Evolutionary conservation across 2,329 filamentous ascomycete species (phyloP), one percentile per base, ranked within the genome.

Genomic region (Diplodia intermedia): DNA sequence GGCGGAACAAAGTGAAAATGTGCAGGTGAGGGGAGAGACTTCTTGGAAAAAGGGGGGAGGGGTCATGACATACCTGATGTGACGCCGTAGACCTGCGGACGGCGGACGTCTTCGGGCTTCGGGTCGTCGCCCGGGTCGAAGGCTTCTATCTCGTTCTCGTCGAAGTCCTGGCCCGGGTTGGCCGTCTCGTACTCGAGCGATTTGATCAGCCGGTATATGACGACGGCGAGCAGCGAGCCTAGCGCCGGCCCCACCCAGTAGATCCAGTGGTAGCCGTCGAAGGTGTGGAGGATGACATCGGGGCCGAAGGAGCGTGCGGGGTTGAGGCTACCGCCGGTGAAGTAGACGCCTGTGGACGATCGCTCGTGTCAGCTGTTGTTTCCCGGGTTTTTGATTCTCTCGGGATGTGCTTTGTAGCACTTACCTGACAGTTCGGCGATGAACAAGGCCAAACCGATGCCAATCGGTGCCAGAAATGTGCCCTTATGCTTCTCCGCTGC

Each of bases 241-340:
- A 79, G 75, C 1, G 76, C 38, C 14, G 82, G 82, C 0, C 81
- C 82, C 31, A 83, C 70, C 82, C 82, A 84, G 75, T 84, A 84
- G 68, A 84, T 82, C 81, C 81, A 81, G 70, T 82, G 77, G 69
- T 83, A 78, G 36, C 71, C 69, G 9, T 80, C 78, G 69, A 82
- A 84, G n/a, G 72, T 75, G 60, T 68, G 68, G n/a, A 79, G 72
- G 31, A 79, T 77, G 12, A 83, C 79, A 62, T 76, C 78, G 0
- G 81, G 81, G 8, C 81, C 82, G 70, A 83, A 82, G 31, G 79
- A 81, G 54, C 82, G 77, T 3, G 82, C 80, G 26, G 82, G 82
- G 69, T 84, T 83, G 36, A 83, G 74, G 15, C 79, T 81, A n/a
- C 81, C 80, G 49, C 81, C 80, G 1, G 81, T 82, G 68, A 77